Conservation (phyloP, 1,284 basidiomycete genomes). For the Cryptococcus sp. region DNA sequence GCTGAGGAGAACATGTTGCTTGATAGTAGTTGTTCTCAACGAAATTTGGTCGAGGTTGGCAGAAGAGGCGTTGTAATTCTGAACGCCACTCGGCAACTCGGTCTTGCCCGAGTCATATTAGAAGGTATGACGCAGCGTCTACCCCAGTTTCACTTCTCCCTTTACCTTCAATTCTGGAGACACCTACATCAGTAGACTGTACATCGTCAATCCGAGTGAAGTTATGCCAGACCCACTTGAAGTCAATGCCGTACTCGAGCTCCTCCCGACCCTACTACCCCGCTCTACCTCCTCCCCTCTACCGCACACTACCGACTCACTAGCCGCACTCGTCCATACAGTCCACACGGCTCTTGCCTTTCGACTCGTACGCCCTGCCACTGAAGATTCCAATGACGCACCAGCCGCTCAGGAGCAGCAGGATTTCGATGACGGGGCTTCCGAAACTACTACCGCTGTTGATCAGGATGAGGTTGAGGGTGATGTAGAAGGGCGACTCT, state of each 20-base stretch:
- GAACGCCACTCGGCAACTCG: too few species aligned
- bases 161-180: too few species aligned
- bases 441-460: constrained; percentile 42
- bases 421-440: constrained; percentile 34
- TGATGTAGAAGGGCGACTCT: constrained; percentile 1
- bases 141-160: too few species aligned
- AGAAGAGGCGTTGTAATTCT: too few species aligned
- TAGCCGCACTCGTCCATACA: constrained; percentile 48
- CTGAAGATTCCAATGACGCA: not conserved
- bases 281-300: constrained; percentile 32
- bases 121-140: too few species aligned
- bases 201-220: too few species aligned
- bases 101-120: too few species aligned
- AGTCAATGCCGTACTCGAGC: constrained; percentile 15
- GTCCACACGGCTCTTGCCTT: constrained; percentile 48
- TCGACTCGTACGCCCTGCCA: constrained; percentile 28
- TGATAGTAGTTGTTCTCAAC: too few species aligned
- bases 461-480: constrained; percentile 25
- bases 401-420: not conserved
- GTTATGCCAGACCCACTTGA: constrained; percentile 35
- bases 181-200: too few species aligned
- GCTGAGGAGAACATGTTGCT: too few species aligned
- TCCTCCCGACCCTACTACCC: constrained; percentile 28
- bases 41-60: too few species aligned
- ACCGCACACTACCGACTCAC: constrained; percentile 38